A percentile compares a stretch with the other conserved stretches of the same genome.
These are phyloP conservation scores for Cucumis cinereus DNA, from an alignment of 306 rosid genomes.

Conservation along the genomic window DNA sequence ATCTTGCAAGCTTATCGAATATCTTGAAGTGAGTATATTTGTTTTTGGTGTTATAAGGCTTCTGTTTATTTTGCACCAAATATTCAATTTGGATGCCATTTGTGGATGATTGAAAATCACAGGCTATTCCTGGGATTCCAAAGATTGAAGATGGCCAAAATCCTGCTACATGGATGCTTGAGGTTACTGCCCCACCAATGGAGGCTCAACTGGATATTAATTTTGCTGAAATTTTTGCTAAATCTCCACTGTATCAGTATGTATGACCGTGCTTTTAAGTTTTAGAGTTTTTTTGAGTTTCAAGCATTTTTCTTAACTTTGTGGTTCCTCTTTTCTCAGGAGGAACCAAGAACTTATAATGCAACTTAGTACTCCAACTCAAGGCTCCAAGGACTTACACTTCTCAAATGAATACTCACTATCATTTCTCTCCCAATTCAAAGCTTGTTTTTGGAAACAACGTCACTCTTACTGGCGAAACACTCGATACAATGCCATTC, in stretches of 20 bases:
- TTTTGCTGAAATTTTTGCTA: conserved; percentile 40
- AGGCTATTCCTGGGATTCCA: conserved; percentile 50
- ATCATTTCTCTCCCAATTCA: conserved; percentile 20
- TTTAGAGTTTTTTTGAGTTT: not conserved
- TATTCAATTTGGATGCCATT: not conserved
- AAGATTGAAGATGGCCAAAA: conserved; percentile 45
- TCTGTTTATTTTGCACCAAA: not conserved
- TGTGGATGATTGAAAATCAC: not conserved
- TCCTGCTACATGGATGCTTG: conserved; percentile 81
- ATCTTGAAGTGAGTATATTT: conserved; percentile 22
- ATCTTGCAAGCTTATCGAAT: conserved; percentile 27
- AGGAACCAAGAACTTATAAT: conserved; percentile 27
- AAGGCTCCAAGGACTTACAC: conserved; percentile 28
- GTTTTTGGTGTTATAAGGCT: not conserved
- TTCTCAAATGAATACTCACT: conserved; percentile 29
- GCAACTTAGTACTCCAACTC: conserved; percentile 22
- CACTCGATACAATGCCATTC: conserved; percentile 28
- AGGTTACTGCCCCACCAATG: conserved; percentile 44
- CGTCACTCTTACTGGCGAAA: conserved; percentile 36
- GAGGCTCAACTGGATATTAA: conserved; percentile 44
- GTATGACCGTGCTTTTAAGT: not conserved
- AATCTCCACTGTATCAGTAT: conserved; percentile 39
- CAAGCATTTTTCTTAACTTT: not conserved
- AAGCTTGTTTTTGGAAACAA: conserved; percentile 40
- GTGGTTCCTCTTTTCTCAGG: conserved; percentile 13